Evolutionary conservation across 78 protist genomes (phyloP), one percentile per base, ranked within the genome.

Genomic region (Tieghemostelium lacteum): DNA sequence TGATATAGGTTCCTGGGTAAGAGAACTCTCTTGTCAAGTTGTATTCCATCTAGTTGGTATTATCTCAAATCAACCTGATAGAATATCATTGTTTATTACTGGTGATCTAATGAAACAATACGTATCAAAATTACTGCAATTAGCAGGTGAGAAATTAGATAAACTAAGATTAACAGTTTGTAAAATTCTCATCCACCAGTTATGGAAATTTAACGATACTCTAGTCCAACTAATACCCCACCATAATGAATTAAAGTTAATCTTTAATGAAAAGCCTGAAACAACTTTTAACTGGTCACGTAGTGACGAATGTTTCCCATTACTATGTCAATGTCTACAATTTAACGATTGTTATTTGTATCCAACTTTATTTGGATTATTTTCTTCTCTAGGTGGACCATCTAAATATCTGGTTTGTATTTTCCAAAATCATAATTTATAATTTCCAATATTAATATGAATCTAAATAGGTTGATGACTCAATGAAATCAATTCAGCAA

Each of bases 1-100:
- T 29, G 95, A 93, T 73, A 67, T 93, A 31, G 95, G 95, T 24
- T 86, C 93, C 14, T 93, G 95, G 95, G 93, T 86, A 28, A 93
- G 95, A 76, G 95, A 93, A 37, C 70, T 83, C 16, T n/a, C 95
- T 2, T 57, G 67, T 50, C 58, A 87, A 60, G 58, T 76, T 52
- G 29, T 73, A 31, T 40, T 24, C 7, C 29, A 33, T 17, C 64
- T 87, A 17, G 22, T 87, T 3, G 3, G 3, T n/a, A n/a, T n/a
- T n/a, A n/a, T n/a, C n/a, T n/a, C n/a, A 45, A 14, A 45, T 6
- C 54, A 55, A 22, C 6, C 5, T 16, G 12, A 3, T 55, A 20
- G 5, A 16, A 4, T 20, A 16, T 55, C 5, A 63, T n/a, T n/a
- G n/a, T 28, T 66, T 8, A 24, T 80, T 2, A 33, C 16, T 26